These are phyloP conservation scores for Dioszegia crocea DNA, from an alignment of 768 basidiomycete species.

Conservation along the genomic window DNA sequence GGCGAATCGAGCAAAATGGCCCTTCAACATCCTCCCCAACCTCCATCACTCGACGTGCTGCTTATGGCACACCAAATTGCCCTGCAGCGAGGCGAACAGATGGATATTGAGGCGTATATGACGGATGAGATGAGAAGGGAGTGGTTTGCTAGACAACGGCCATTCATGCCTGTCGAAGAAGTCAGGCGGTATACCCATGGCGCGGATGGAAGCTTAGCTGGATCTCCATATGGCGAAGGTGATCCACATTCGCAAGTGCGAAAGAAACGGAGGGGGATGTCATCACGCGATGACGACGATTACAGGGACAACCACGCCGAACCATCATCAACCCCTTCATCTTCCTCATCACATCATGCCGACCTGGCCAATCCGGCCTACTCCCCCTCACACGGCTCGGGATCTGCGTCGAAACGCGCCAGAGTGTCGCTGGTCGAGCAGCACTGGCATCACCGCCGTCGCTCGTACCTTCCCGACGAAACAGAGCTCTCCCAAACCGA, in stretches of 20 bases:
- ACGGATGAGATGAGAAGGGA: constrained; percentile 20
- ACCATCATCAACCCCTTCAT: not conserved
- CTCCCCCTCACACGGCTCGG: not conserved
- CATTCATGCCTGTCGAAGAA: not conserved
- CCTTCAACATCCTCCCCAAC: not conserved
- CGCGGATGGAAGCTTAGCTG: not conserved
- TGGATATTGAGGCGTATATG: constrained; percentile 37
- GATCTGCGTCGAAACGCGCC: not conserved
- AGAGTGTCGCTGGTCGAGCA: not conserved
- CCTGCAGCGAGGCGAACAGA: constrained; percentile 14
- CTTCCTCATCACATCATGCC: not conserved
- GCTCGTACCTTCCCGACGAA: not conserved
- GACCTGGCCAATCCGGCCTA: not conserved
- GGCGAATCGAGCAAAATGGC: constrained; percentile 3
- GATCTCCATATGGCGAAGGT: not conserved
- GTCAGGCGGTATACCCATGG: no score
- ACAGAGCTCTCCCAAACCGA: not conserved
- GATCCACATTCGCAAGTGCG: not conserved
- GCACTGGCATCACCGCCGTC: constrained; percentile 1
- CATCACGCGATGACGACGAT: not conserved
- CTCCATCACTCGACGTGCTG: constrained; percentile 22
- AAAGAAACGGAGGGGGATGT: not conserved
- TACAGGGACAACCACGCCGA: not conserved
- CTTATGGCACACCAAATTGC: constrained; percentile 26
- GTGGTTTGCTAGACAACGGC: constrained; percentile 14